phyloP scores from a whole-genome alignment of 345 rosid genomes.

The Camelina laxa region DNA sequence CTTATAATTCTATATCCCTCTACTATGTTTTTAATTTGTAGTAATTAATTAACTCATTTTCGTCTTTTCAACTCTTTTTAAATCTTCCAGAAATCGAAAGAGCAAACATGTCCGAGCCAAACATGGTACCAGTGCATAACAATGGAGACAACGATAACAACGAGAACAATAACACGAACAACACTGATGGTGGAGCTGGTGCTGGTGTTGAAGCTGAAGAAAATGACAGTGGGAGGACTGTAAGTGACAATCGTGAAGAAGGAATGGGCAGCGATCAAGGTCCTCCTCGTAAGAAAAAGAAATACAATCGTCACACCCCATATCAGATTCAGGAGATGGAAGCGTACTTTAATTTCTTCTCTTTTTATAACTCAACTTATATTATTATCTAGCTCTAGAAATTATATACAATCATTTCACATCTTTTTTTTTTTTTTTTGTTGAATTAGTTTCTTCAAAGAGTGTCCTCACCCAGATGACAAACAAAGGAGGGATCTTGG shows the following conservation, averaged over 20 bases:
- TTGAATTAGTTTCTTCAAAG: constrained; percentile 58
- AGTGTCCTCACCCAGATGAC: constrained; percentile 95
- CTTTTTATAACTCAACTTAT: background rate
- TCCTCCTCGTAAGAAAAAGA: constrained; percentile 67
- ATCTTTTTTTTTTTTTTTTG: background rate
- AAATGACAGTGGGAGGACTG: constrained; percentile 44
- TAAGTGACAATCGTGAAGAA: constrained; percentile 68
- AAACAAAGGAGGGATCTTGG: constrained; percentile 84
- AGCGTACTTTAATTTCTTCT: constrained; percentile 50
- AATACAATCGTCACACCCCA: constrained; percentile 87
- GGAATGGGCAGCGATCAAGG: constrained; percentile 66
- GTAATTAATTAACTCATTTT: background rate
- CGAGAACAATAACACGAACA: background rate
- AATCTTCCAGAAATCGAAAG: constrained; percentile 17
- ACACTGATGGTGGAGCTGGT: background rate
- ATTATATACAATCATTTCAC: constrained; percentile 9
- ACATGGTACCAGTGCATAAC: constrained; percentile 17
- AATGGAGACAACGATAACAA: background rate
- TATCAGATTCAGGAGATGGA: constrained; percentile 95
- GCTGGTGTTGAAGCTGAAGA: background rate
- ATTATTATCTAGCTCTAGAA: background rate
- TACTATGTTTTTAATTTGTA: background rate
- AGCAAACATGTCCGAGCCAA: constrained; percentile 18
- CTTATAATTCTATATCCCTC: background rate
- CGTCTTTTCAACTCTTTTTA: background rate